Evolutionary conservation across 257 asterid genomes (phyloP).

Genomic region (Solanum rostratum): DNA sequence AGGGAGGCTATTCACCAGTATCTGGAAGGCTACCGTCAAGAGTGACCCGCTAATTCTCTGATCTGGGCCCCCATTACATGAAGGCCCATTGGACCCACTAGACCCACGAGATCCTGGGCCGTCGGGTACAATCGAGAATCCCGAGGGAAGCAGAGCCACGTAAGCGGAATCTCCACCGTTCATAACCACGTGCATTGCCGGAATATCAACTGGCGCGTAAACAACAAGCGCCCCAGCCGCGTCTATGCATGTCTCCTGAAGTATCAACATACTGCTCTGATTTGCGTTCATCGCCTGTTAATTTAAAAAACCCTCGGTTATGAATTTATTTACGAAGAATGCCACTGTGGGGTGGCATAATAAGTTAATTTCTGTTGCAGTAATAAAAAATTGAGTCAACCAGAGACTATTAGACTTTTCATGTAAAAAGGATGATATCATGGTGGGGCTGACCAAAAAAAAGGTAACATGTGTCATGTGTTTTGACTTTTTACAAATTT

Average conservation of each 20-base stretch:
- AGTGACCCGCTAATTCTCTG: conserved; percentile 58
- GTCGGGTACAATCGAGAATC: conserved; percentile 79
- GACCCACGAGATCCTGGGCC: conserved; percentile 52
- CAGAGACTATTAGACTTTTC: not conserved
- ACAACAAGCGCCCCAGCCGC: conserved; percentile 82
- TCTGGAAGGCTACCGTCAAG: conserved; percentile 84
- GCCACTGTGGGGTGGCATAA: not conserved
- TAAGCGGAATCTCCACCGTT: conserved; percentile 92
- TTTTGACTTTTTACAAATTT: conserved; percentile 34
- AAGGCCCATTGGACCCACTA: conserved; percentile 3
- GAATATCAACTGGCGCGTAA: conserved; percentile 97
- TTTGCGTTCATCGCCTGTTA: conserved; percentile 50
- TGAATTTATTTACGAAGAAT: not conserved
- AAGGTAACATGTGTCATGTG: conserved; percentile 18
- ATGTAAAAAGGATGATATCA: conserved; percentile 4
- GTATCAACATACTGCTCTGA: conserved; percentile 84
- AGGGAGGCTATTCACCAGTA: conserved; percentile 71
- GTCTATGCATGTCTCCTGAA: conserved; percentile 80
- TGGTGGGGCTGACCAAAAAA: conserved; percentile 21
- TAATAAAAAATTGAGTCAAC: conserved; percentile 25
- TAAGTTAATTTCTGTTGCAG: conserved; percentile 15
- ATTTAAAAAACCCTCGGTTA: not conserved
- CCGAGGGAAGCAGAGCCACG: conserved; percentile 89
- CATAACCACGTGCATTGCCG: conserved; percentile 89
- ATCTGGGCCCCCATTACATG: conserved; percentile 19